Evolutionary conservation across 306 rosid genomes (phyloP), one percentile per base, ranked within the genome.

Genomic region (Cicer judaicum): DNA sequence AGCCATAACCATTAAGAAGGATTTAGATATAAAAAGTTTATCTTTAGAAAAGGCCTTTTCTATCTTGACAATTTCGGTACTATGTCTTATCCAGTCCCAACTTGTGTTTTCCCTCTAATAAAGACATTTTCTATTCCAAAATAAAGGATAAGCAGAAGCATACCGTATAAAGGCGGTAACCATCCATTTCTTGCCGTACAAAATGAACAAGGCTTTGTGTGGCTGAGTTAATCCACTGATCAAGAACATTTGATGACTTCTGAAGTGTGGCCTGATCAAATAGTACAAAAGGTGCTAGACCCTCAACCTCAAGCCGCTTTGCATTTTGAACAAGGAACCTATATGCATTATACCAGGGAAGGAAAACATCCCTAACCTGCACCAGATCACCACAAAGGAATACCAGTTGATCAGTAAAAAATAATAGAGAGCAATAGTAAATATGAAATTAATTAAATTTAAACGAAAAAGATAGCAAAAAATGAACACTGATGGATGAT

Each of bases 181-280:
- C 93, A 82, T 87, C 81, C 98, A 93, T 93, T 84, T 93, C 98
- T 79, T 91, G 88, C 54, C 92, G 87, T 59, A 94, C 96, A 91
- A 94, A 94, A 81, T 84, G 81, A 72, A 94, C 88, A 53, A 94
- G 97, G 71, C 96, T 91, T 78, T 81, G 93, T 13, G 98, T 93
- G 64, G 98, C 97, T n/a, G 98, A 93, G 87, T 91, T 89, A 78
- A 93, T 93, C 98, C 98, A 93, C 73, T 93, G 91, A 75, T 93
- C 98, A 75, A 93, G 98, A 75, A 94, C 98, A 85, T 94, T 94
- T n/a, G 91, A 82, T 41, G 97, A 94, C 8, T 84, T 81, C 60
- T 87, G 90, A 80, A 90, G 91, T 54, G 88, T 84, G 36, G 81
- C 89, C 79, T 83, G 88, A 82, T 88, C 91, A 68, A 85, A 47